phyloP scores from a whole-genome alignment of 345 rosid genomes.

The Carallia pectinifolia region DNA sequence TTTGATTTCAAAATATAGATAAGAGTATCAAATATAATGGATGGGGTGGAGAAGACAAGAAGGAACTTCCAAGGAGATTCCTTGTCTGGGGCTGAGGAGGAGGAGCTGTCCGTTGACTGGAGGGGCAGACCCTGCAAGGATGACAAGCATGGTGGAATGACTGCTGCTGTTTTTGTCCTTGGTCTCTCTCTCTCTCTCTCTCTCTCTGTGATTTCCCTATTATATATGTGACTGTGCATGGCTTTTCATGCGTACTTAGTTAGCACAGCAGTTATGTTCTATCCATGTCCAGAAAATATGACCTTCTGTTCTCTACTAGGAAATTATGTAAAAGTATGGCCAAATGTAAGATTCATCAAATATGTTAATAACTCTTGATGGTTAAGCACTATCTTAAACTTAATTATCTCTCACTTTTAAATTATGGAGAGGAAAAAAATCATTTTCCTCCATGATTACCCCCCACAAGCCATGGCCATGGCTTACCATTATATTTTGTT shows the following conservation, averaged over 20 bases:
- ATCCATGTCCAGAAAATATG: too few relatives aligned
- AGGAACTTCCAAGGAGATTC: conserved; percentile 26
- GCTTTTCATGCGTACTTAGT: too few relatives aligned
- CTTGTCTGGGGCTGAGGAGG: conserved; percentile 28
- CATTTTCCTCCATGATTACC: too few relatives aligned
- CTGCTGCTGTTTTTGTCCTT: conserved; percentile 66
- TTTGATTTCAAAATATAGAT: background rate
- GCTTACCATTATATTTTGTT: too few relatives aligned
- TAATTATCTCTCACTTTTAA: too few relatives aligned
- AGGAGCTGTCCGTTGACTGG: conserved; percentile 54
- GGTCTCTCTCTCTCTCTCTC: conserved; percentile 36
- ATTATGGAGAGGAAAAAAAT: too few relatives aligned
- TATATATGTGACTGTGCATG: background rate
- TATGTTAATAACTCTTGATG: too few relatives aligned
- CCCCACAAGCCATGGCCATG: too few relatives aligned
- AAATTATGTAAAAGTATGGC: too few relatives aligned
- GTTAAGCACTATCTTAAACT: too few relatives aligned
- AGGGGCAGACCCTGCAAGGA: conserved; percentile 56
- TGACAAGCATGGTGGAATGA: conserved; percentile 64
- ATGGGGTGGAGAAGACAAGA: conserved; percentile 30
- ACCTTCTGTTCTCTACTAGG: too few relatives aligned
- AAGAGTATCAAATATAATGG: background rate
- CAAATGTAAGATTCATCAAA: too few relatives aligned
- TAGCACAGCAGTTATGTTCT: background rate
- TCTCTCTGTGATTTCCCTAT: background rate